These are phyloP conservation scores for Chlorella sorokiniana DNA, from an alignment of 139 green algal species.

Conservation along the genomic window DNA sequence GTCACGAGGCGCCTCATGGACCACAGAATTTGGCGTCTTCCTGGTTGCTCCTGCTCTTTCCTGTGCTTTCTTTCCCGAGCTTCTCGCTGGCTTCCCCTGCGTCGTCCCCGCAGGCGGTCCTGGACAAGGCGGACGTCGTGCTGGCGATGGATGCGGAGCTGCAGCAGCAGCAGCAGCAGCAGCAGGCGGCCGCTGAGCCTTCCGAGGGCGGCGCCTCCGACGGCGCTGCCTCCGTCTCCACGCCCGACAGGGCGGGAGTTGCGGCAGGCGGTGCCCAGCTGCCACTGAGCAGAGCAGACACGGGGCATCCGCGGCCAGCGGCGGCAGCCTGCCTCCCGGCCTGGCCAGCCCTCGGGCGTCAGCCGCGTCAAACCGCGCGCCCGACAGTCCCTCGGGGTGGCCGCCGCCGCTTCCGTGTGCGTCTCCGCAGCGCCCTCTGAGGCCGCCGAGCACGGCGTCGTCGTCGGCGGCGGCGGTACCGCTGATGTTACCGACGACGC, in stretches of 20 bases:
- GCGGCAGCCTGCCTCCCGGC: background rate
- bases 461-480: background rate
- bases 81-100: no score
- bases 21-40: no score
- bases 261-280: no score
- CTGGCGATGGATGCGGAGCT: constrained; percentile 29
- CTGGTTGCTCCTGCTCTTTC: background rate
- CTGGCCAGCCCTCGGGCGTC: constrained; percentile 8
- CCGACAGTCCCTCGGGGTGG: background rate
- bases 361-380: background rate
- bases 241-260: background rate
- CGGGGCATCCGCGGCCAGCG: background rate
- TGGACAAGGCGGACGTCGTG: constrained; percentile 58
- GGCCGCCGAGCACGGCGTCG: background rate
- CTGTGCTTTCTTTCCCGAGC: background rate
- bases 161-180: constrained; percentile 21
- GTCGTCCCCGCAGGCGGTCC: constrained; percentile 32
- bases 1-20: no score
- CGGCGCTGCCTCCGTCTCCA: background rate
- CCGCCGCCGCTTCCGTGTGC: background rate
- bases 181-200: background rate
- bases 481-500: background rate
- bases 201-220: background rate
- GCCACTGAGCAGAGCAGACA: background rate
- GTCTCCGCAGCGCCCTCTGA: constrained; percentile 11